These are phyloP conservation scores for Acacia acuminata DNA, from an alignment of 306 rosid species.

Conservation along the genomic window DNA sequence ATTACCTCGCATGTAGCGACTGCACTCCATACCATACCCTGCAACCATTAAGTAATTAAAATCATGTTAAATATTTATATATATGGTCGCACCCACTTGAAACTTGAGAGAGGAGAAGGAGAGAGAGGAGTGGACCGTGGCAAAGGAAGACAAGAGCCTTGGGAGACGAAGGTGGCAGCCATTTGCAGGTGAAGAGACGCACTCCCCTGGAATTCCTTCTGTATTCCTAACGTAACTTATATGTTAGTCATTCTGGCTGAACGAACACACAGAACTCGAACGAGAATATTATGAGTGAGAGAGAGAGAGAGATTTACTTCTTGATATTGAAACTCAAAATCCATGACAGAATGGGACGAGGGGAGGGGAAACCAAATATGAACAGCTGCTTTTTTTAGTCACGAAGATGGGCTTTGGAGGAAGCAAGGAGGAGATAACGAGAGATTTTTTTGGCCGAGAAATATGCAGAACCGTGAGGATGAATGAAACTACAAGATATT, in stretches of 20 bases:
- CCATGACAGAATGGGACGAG: conserved; percentile 18
- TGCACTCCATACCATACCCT: conserved; percentile 98
- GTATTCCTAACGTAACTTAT: conserved; percentile 44
- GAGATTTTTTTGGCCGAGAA: not conserved
- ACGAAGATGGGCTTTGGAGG: not conserved
- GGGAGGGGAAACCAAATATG: not conserved
- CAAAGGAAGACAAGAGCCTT: conserved; percentile 85
- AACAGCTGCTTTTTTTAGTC: not conserved
- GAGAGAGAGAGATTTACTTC: conserved; percentile 43
- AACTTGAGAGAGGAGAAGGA: not conserved
- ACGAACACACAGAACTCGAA: not conserved
- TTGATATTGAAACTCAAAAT: conserved; percentile 55
- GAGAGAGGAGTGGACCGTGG: conserved; percentile 56
- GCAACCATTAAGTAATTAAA: conserved; percentile 38
- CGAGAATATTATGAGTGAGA: not conserved
- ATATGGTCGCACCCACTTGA: not conserved
- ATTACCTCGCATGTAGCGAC: conserved; percentile 93
- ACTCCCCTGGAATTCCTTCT: conserved; percentile 68
- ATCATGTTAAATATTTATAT: not conserved
- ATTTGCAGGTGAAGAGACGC: conserved; percentile 74
- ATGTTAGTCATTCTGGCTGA: not conserved
- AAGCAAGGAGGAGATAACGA: not conserved
- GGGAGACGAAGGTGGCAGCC: conserved; percentile 74
- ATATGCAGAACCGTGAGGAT: not conserved
- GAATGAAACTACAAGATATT: not conserved